These are phyloP conservation scores for Eucalyptus marginata DNA, from an alignment of 345 rosid species.

Conservation along the genomic window DNA sequence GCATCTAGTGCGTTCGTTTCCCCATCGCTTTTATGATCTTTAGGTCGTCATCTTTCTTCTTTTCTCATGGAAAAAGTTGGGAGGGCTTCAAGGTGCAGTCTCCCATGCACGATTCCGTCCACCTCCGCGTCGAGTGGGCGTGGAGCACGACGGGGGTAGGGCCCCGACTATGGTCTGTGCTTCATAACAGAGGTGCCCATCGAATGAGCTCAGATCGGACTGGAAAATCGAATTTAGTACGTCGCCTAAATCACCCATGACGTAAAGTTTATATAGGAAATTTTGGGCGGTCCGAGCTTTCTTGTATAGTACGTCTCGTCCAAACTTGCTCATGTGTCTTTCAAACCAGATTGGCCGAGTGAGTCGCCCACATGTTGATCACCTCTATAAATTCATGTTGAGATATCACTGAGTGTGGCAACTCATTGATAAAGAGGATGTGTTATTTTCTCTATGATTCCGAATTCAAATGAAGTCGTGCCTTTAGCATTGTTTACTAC, in stretches of 20 bases:
- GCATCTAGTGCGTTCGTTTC: not conserved
- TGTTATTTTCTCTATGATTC: not conserved
- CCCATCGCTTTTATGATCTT: not conserved
- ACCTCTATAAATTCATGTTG: not conserved
- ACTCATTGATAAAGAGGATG: not conserved
- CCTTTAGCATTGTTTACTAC: not conserved
- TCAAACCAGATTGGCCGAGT: accelerated
- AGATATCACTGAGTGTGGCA: accelerated
- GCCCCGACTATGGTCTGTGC: not conserved
- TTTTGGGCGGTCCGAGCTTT: not conserved
- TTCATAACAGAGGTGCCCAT: not conserved
- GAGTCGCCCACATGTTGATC: not conserved
- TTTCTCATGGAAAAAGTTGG: not conserved
- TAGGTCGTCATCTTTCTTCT: not conserved
- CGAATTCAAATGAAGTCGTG: not conserved
- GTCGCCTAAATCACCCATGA: too few species aligned
- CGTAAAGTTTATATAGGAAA: not conserved
- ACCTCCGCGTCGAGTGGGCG: not conserved
- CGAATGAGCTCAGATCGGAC: not conserved
- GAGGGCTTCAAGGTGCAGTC: not conserved
- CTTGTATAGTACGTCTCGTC: not conserved
- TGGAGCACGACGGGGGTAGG: not conserved
- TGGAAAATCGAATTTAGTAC: not conserved
- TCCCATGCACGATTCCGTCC: not conserved
- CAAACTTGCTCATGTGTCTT: not conserved